Conservation (phyloP, 345 rosid genomes). For the Syzygium jambos region DNA sequence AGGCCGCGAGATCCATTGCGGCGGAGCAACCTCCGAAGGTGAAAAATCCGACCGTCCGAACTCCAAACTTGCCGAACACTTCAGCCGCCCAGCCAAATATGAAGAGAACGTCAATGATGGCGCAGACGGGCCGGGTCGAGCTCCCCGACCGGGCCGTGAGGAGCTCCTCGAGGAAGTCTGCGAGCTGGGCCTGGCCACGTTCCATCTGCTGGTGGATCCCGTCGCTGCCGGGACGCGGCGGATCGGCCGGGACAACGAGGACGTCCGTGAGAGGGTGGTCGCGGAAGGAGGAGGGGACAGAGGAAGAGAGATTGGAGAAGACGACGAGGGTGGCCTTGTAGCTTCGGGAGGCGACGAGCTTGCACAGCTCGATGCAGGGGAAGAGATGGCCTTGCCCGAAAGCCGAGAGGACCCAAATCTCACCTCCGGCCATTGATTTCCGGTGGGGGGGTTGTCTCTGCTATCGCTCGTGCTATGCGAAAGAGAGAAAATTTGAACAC, state of each 20-base stretch:
- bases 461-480: too few relatives aligned
- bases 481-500: too few relatives aligned
- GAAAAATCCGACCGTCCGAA: conserved; percentile 21
- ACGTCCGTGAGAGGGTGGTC: neutral
- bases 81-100: conserved; percentile 23
- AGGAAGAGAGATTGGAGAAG: conserved; percentile 13
- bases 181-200: neutral
- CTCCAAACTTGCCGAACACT: conserved; percentile 12
- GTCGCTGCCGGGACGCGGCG: neutral
- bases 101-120: conserved; percentile 20
- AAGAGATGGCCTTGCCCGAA: conserved; percentile 22
- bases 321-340: conserved; percentile 7
- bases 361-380: conserved; percentile 27
- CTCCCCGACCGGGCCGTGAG: neutral
- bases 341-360: conserved; percentile 2
- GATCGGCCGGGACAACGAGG: conserved; percentile 1
- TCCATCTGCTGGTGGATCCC: neutral
- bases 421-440: neutral
- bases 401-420: conserved; percentile 16
- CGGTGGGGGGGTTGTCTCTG: too few relatives aligned
- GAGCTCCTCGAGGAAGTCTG: conserved; percentile 6
- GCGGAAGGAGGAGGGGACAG: conserved; percentile 13
- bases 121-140: conserved; percentile 16
- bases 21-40: conserved; percentile 40
- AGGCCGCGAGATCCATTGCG: conserved; percentile 30